A percentile compares a stretch with the other conserved stretches of the same genome.
phyloP scores from a whole-genome alignment of 768 basidiomycete genomes.

The Trametes elegans region DNA sequence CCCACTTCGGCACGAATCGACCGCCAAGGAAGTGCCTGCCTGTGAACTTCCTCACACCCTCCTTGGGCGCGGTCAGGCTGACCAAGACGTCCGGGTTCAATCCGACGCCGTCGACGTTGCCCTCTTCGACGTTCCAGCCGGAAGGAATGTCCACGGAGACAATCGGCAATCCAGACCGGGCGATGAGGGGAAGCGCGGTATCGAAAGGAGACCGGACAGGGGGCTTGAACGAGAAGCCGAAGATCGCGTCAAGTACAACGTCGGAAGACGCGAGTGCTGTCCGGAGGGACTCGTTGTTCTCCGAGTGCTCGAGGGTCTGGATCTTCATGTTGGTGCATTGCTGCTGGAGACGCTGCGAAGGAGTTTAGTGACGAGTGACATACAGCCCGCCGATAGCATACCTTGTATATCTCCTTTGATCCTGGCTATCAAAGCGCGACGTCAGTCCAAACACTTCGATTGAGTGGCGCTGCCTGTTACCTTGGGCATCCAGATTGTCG shows the following conservation, averaged over 20 bases:
- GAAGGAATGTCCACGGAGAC: slow-evolving; percentile 96
- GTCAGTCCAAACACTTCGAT: neutral
- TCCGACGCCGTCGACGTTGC: slow-evolving; percentile 53
- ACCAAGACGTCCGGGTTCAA: slow-evolving; percentile 78
- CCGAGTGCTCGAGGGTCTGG: slow-evolving; percentile 56
- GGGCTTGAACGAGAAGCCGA: slow-evolving; percentile 95
- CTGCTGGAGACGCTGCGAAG: slow-evolving; percentile 75
- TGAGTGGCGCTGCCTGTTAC: slow-evolving; percentile 42
- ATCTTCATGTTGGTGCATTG: slow-evolving; percentile 93
- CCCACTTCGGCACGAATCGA: slow-evolving; percentile 86
- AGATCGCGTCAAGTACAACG: slow-evolving; percentile 92
- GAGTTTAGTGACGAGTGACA: neutral
- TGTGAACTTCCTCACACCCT: slow-evolving; percentile 72
- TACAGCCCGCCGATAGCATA: slow-evolving; percentile 25
- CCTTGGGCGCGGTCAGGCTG: slow-evolving; percentile 92
- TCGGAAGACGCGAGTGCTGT: slow-evolving; percentile 59
- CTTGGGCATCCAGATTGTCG: slow-evolving; percentile 93
- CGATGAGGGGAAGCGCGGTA: slow-evolving; percentile 62
- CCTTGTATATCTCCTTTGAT: slow-evolving; percentile 90
- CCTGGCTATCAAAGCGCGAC: slow-evolving; percentile 59
- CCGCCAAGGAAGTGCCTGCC: slow-evolving; percentile 94
- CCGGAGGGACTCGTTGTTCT: slow-evolving; percentile 44
- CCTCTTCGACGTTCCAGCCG: slow-evolving; percentile 92
- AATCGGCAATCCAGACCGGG: slow-evolving; percentile 68
- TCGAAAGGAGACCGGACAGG: slow-evolving; percentile 91